Base-by-base conservation (phyloP, 768 basidiomycete species). In the Boletales sp. region DNA sequence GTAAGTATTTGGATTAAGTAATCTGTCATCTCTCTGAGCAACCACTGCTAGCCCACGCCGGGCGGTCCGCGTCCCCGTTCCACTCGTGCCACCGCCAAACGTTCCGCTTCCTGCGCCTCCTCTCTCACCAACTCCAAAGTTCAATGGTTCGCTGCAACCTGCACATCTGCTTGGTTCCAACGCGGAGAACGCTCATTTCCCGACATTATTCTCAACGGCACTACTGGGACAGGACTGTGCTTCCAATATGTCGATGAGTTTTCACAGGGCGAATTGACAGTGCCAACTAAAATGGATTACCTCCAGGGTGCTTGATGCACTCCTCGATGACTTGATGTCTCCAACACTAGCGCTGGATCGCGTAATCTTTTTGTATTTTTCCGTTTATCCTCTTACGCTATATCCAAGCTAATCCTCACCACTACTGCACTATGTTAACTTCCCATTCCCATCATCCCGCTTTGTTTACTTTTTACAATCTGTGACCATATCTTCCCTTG, bases 1-100 rank as follows among this genome's bases (percentile, higher is more conserved):
- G 74, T 72, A 47, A 56, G 72, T 66, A 44, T 42, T 44, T 31
- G 41, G 35, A 37, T 25, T 3, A 35, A 28, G 25, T 5, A 28
- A 44, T 21, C 48, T 12, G 15, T 38, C 41, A 40, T 21, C 46
- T 48, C 17, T 51, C 25, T 44, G 51, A 37, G 50, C 17, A 13
- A 6, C 1, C 6, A 10, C 21, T 33, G 9, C n/a, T 43, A 80
- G 79, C 54, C 60, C 68, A 15, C 72, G 77, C 42, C 70, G 76
- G 46, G 64, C 57, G 44, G 59, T 71, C 10, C 74, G 76, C 32
- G 52, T 49, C 17, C 55, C 60, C 2, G 34, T 58, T 21, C 68
- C 68, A 13, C 41, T 57, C 25, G 58, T 48, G 1, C 66, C 66
- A 41, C 66, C 66, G 0, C 66, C 66, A 7, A 63, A 44, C 31